A percentile compares a stretch with the other conserved stretches of the same genome.
Conservation (phyloP, 2,329 filamentous ascomycete genomes). For the Pseudogymnoascus sp. region DNA sequence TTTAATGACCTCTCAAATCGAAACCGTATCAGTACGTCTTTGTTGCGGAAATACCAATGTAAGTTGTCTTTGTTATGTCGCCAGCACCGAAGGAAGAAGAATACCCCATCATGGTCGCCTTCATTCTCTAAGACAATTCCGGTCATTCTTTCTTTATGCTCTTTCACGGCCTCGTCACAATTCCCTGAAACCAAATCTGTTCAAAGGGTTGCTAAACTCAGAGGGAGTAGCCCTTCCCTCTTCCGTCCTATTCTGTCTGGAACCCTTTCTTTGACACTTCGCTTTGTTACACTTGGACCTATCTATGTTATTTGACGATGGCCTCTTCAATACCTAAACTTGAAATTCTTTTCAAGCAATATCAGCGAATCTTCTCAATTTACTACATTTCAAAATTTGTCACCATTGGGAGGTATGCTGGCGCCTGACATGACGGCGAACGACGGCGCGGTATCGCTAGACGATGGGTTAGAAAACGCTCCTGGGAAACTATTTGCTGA, state of each 20-base stretch:
- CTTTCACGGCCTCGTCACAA: neutral
- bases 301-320: constrained; percentile 5
- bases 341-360: neutral
- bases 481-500: neutral
- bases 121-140: neutral
- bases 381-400: neutral
- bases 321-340: neutral
- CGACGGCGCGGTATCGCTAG: neutral
- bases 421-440: neutral
- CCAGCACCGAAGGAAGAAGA: neutral
- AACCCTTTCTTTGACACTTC: neutral
- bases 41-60: neutral
- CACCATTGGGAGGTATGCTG: neutral
- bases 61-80: neutral
- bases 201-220: neutral
- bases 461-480: neutral
- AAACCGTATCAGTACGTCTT: neutral
- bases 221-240: neutral
- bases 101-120: neutral
- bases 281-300: constrained; percentile 2
- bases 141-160: constrained; percentile 1
- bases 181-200: neutral
- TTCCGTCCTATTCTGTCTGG: neutral
- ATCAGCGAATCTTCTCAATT: neutral
- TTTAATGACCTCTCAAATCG: neutral